A percentile compares a stretch with the other conserved stretches of the same genome.
Evolutionary conservation across 345 rosid species (phyloP).

Genomic region (Lepidium africanum): DNA sequence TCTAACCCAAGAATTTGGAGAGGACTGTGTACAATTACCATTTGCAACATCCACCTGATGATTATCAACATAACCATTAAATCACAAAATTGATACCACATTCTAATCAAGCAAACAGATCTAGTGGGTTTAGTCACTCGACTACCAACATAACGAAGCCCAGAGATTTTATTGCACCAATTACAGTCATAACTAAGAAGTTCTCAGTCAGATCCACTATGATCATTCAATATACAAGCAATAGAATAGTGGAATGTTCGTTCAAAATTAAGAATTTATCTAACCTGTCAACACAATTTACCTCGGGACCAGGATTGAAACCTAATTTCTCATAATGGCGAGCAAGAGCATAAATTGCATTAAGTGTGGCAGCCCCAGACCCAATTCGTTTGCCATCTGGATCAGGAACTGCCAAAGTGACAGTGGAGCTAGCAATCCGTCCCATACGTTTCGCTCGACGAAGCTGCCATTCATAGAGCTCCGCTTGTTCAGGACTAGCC

Average conservation of each 20-base stretch:
- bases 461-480: constrained; percentile 91
- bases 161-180: not conserved
- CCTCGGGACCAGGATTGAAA: constrained; percentile 29
- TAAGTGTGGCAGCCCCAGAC: constrained; percentile 95
- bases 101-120: constrained; percentile 11
- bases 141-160: not conserved
- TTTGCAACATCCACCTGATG: constrained; percentile 40
- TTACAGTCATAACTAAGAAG: not conserved
- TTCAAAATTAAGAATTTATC: not conserved
- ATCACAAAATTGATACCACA: not conserved
- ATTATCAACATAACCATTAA: constrained; percentile 24
- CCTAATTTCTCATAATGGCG: constrained; percentile 37
- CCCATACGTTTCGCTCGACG: constrained; percentile 73
- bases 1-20: constrained; percentile 30
- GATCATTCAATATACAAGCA: not conserved
- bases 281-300: constrained; percentile 12
- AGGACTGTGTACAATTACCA: constrained; percentile 27
- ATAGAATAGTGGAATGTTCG: not conserved
- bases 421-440: constrained; percentile 70
- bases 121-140: not conserved
- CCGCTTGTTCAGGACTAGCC: constrained; percentile 95
- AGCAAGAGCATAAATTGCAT: constrained; percentile 72
- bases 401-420: constrained; percentile 85
- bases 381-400: constrained; percentile 90
- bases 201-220: not conserved